phyloP scores from a whole-genome alignment of 2,329 filamentous ascomycete species.

The Beauveria sp. region DNA sequence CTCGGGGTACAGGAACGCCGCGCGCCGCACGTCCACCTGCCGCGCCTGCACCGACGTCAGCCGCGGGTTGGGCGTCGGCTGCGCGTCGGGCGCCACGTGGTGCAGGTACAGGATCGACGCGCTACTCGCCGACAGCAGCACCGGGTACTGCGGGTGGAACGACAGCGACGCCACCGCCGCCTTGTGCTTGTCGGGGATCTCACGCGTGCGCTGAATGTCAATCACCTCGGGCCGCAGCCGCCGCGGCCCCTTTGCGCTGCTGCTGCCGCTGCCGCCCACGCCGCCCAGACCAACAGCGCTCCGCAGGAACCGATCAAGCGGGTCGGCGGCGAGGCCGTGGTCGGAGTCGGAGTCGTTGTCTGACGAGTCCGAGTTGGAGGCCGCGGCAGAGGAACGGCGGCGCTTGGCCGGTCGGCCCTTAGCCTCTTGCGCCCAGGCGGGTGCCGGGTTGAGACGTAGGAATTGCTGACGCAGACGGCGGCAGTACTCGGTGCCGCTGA shows the following conservation, averaged over 20 bases:
- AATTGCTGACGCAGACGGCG: conserved; percentile 73
- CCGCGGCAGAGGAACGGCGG: conserved; percentile 40
- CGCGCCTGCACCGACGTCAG: conserved; percentile 85
- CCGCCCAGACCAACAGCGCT: conserved; percentile 61
- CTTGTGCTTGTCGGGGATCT: conserved; percentile 71
- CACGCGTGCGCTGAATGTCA: conserved; percentile 82
- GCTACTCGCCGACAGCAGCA: conserved; percentile 82
- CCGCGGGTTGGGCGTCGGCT: conserved; percentile 75
- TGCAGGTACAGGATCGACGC: conserved; percentile 83
- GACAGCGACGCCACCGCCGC: conserved; percentile 74
- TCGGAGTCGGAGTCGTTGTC: conserved; percentile 39
- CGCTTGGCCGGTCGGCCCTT: conserved; percentile 44
- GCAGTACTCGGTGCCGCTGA: conserved; percentile 81
- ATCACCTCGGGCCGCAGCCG: conserved; percentile 80
- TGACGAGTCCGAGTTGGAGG: conserved; percentile 25
- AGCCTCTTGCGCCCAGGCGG: conserved; percentile 49
- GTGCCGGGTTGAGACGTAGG: conserved; percentile 49
- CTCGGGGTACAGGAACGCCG: conserved; percentile 65
- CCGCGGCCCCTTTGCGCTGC: conserved; percentile 42
- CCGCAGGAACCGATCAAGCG: conserved; percentile 72
- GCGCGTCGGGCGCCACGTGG: conserved; percentile 70
- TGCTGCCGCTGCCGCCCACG: conserved; percentile 37
- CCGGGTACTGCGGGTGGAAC: conserved; percentile 83
- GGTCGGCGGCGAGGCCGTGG: conserved; percentile 59
- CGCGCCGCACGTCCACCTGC: conserved; percentile 74